Evolutionary conservation across 805 yeast genomes (phyloP).

Genomic region (Nakazawaea laoshanensis): DNA sequence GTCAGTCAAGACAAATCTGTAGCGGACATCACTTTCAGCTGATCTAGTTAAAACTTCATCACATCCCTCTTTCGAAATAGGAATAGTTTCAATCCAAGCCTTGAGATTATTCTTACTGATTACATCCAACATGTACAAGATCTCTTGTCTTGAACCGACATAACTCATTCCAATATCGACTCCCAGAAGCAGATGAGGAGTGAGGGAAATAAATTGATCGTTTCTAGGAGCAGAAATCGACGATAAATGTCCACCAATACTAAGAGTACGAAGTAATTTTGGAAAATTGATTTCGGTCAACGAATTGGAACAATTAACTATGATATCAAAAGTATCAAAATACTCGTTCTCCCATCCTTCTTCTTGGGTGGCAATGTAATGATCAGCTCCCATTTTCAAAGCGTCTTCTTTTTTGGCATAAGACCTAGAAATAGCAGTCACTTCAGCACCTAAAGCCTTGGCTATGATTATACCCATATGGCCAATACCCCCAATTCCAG

Average conservation of each 20-base stretch:
- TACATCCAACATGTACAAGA: constrained; percentile 33
- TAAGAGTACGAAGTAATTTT: constrained; percentile 26
- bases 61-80: constrained; percentile 34
- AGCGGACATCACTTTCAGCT: constrained; percentile 39
- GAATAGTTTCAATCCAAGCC: constrained; percentile 45
- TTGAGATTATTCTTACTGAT: constrained; percentile 34
- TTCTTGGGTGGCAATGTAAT: constrained; percentile 38
- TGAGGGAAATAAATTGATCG: too few species aligned
- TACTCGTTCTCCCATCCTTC: constrained; percentile 28
- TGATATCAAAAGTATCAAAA: constrained; percentile 27
- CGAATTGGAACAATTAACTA: constrained; percentile 34
- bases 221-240: too few species aligned
- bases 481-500: constrained; percentile 40
- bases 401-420: constrained; percentile 32
- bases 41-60: constrained; percentile 35
- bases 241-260: too few species aligned
- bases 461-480: constrained; percentile 37
- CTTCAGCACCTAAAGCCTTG: constrained; percentile 35
- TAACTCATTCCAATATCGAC: constrained; percentile 34
- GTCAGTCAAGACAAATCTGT: constrained; percentile 42
- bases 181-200: too few species aligned
- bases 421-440: constrained; percentile 27
- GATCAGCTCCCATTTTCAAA: constrained; percentile 29
- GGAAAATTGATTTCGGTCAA: constrained; percentile 25
- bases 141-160: constrained; percentile 42